Percentiles rank a stretch among this genome's conserved stretches.
These are phyloP conservation scores for Moesziomyces globuligerus DNA, from an alignment of 1,284 basidiomycete species.

Conservation along the genomic window DNA sequence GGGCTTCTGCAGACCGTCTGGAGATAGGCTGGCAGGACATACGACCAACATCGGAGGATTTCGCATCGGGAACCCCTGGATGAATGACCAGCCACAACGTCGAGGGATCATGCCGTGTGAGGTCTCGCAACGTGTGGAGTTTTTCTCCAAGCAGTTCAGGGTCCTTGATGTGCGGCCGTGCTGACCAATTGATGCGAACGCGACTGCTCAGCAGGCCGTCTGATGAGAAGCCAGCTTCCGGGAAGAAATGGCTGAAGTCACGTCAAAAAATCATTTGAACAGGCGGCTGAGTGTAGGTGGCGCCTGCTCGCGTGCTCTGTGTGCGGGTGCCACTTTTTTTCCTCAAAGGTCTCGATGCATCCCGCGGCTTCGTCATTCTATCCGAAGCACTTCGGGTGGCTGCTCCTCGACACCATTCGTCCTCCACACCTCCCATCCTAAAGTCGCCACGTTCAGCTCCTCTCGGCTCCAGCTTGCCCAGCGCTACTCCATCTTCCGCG, in stretches of 20 bases:
- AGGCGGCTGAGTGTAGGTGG: background rate
- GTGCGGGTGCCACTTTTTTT: background rate
- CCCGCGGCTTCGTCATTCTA: background rate
- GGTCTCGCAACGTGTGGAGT: conserved; percentile 19
- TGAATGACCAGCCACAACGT: too few relatives aligned
- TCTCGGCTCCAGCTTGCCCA: too few relatives aligned
- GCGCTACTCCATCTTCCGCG: too few relatives aligned
- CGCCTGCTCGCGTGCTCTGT: background rate
- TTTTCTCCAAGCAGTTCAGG: conserved; percentile 5
- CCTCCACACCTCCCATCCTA: background rate
- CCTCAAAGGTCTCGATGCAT: too few relatives aligned
- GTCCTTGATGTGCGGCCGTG: conserved; percentile 11
- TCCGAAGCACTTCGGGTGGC: too few relatives aligned
- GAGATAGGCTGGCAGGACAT: too few relatives aligned
- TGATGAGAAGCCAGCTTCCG: background rate
- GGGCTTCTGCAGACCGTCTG: too few relatives aligned
- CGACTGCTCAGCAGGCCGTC: too few relatives aligned
- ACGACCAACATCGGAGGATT: too few relatives aligned
- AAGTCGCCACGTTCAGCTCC: too few relatives aligned
- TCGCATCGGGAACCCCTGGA: too few relatives aligned
- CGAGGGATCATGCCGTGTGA: too few relatives aligned
- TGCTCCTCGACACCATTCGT: background rate
- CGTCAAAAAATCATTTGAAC: background rate
- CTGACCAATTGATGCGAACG: conserved; percentile 22
- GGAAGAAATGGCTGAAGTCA: background rate